Conservation (phyloP, 108 stramenopile species). For the Skeletonema menzelii region DNA sequence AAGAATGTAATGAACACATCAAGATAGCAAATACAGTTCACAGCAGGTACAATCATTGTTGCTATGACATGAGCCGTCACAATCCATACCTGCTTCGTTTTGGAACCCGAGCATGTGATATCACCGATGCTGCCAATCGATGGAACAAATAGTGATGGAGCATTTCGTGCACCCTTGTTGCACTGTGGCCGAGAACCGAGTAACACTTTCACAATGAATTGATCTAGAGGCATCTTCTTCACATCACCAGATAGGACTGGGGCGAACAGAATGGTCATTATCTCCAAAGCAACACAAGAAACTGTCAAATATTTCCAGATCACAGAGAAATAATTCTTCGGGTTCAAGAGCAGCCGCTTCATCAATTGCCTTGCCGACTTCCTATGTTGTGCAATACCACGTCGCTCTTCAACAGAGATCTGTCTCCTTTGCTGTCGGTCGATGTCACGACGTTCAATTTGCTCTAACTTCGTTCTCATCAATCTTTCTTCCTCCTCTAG, state of each 20-base stretch:
- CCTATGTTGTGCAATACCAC: conserved; percentile 24
- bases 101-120: conserved; percentile 26
- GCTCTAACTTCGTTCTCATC: conserved; percentile 14
- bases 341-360: conserved; percentile 56
- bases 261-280: conserved; percentile 47
- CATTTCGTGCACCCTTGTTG: conserved; percentile 1
- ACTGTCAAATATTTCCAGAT: conserved; percentile 67
- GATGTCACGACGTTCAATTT: conserved; percentile 27
- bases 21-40: conserved; percentile 54
- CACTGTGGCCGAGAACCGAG: conserved; percentile 13
- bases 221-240: conserved; percentile 46
- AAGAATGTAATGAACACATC: conserved; percentile 85
- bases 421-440: conserved; percentile 48
- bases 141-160: conserved; percentile 20
- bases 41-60: conserved; percentile 50
- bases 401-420: conserved; percentile 53
- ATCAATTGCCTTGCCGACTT: conserved; percentile 33
- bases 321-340: conserved; percentile 76
- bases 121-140: conserved; percentile 37
- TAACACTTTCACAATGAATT: conserved; percentile 25
- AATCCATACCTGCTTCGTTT: conserved; percentile 28
- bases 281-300: conserved; percentile 57
- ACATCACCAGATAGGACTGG: conserved; percentile 54
- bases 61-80: conserved; percentile 45
- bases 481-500: conserved; percentile 32